phyloP scores from a whole-genome alignment of 2,329 filamentous ascomycete species.

The Onygena corvina region DNA sequence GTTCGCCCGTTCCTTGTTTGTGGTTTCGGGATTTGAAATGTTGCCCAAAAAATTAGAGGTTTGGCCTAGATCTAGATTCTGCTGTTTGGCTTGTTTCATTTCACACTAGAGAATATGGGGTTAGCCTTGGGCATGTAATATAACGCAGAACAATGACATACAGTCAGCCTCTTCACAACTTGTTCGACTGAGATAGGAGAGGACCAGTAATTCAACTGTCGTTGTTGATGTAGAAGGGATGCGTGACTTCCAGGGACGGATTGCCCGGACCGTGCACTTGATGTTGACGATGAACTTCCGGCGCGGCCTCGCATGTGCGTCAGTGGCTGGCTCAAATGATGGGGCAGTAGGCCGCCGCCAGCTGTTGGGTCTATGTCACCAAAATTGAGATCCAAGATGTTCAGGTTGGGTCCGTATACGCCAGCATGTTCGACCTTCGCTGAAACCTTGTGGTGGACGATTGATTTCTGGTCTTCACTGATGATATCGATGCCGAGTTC shows the following conservation, averaged over 20 bases:
- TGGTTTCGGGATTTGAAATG: constrained; percentile 60
- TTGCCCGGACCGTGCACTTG: constrained; percentile 45
- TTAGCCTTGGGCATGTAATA: constrained; percentile 8
- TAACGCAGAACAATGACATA: constrained; percentile 30
- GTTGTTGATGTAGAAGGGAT: constrained; percentile 54
- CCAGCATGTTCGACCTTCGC: constrained; percentile 94
- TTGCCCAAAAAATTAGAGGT: constrained; percentile 71
- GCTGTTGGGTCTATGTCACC: constrained; percentile 73
- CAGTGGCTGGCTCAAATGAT: constrained; percentile 52
- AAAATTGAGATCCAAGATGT: constrained; percentile 76
- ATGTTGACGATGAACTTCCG: constrained; percentile 54
- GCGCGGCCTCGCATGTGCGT: constrained; percentile 57
- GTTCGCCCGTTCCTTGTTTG: constrained; percentile 35
- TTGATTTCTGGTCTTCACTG: constrained; percentile 94
- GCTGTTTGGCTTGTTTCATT: constrained; percentile 77
- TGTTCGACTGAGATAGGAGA: constrained; percentile 87
- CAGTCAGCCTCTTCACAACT: constrained; percentile 76
- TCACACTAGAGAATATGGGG: constrained; percentile 53
- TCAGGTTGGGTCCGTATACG: constrained; percentile 55
- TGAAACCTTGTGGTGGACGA: constrained; percentile 96
- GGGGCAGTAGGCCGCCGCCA: constrained; percentile 59
- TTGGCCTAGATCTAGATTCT: constrained; percentile 71
- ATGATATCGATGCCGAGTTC: constrained; percentile 98
- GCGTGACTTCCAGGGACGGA: constrained; percentile 46
- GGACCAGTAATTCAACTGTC: constrained; percentile 70